Conservation (phyloP, 129 eudicot genomes). For the Centrapalus pauciflorus region DNA sequence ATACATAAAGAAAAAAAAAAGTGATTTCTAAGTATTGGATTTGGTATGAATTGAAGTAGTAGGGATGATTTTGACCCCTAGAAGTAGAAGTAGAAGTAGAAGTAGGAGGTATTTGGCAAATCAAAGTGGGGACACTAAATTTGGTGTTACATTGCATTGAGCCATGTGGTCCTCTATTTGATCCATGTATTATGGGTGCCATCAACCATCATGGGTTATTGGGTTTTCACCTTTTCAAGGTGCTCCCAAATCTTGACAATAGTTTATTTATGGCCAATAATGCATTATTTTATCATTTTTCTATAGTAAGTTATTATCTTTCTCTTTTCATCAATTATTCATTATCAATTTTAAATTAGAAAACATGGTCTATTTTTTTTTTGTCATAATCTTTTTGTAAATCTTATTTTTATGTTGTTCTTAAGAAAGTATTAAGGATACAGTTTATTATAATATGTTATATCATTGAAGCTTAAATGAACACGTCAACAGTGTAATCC, state of each 20-base stretch:
- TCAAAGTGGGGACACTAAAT: not conserved
- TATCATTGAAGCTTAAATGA: conserved; percentile 6
- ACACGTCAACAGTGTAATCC: not conserved
- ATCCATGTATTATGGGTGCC: conserved; percentile 28
- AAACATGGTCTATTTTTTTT: no score
- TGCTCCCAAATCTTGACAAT: conserved; percentile 5
- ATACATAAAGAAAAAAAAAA: no score
- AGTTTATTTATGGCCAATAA: not conserved
- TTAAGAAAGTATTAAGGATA: not conserved
- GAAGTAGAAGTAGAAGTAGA: no score
- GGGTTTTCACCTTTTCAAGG: conserved; percentile 7
- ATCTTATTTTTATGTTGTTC: not conserved
- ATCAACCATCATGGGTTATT: conserved; percentile 4
- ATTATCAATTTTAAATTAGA: not conserved
- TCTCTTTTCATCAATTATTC: no score
- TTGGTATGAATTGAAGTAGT: not conserved
- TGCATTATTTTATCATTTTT: no score
- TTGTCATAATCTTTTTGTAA: not conserved
- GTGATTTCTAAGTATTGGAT: not conserved
- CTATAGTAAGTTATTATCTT: no score
- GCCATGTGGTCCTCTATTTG: conserved; percentile 32
- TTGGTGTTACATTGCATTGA: conserved; percentile 7
- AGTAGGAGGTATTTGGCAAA: conserved; percentile 1
- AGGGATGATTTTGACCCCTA: conserved; percentile 8
- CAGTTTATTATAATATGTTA: not conserved